Evolutionary conservation across 108 stramenopile species (phyloP).

Genomic region (Nitzschia inconspicua): DNA sequence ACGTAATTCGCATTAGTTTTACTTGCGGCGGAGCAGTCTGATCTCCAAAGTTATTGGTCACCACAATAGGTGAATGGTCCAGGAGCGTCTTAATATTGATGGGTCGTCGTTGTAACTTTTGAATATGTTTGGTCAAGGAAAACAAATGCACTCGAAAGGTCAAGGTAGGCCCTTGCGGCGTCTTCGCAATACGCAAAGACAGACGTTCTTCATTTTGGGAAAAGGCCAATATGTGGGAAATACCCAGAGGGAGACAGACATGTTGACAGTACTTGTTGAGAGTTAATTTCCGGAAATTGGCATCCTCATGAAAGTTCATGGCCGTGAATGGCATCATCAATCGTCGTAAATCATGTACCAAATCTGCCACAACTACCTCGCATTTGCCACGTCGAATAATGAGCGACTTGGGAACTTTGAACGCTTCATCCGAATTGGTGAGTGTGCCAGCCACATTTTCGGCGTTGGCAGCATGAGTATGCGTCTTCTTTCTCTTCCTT

Average conservation of each 20-base stretch:
- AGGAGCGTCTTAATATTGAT: slow-evolving; percentile 64
- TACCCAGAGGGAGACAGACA: slow-evolving; percentile 82
- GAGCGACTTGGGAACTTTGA: slow-evolving; percentile 73
- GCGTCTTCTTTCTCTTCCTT: slow-evolving; percentile 75
- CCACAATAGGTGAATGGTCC: slow-evolving; percentile 87
- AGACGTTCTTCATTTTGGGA: slow-evolving; percentile 83
- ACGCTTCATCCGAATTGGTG: slow-evolving; percentile 34
- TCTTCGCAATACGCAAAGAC: slow-evolving; percentile 80
- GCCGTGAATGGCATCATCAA: slow-evolving; percentile 98
- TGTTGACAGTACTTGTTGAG: slow-evolving; percentile 66
- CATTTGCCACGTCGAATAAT: slow-evolving; percentile 81
- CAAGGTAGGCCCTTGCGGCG: slow-evolving; percentile 94
- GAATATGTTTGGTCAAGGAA: slow-evolving; percentile 76
- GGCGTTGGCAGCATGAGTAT: slow-evolving; percentile 77
- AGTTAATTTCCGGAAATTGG: slow-evolving; percentile 77
- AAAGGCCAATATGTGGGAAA: slow-evolving; percentile 92
- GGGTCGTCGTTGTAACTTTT: slow-evolving; percentile 86
- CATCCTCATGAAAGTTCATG: slow-evolving; percentile 85
- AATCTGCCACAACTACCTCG: slow-evolving; percentile 71
- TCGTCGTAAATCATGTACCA: slow-evolving; percentile 88
- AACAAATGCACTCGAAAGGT: slow-evolving; percentile 91
- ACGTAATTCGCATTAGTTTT: slow-evolving; percentile 95
- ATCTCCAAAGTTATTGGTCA: slow-evolving; percentile 99
- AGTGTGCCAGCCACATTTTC: slow-evolving; percentile 45
- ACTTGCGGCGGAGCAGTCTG: slow-evolving; percentile 81